Evolutionary conservation across 225 moss, liverwort and hornwort species (phyloP).

Genomic region (Straminergon stramineum): DNA sequence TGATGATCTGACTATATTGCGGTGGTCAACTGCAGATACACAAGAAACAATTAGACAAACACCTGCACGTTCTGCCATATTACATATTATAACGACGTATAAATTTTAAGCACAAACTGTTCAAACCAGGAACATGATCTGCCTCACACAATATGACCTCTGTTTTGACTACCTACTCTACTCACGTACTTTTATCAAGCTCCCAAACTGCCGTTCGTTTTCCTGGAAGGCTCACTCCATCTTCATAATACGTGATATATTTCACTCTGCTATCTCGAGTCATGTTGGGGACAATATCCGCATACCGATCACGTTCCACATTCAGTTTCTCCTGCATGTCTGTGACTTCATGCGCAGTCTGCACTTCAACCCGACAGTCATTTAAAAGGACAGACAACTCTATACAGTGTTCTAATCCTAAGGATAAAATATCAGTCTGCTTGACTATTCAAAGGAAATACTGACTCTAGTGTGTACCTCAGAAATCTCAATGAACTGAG

Average conservation of each 20-base stretch:
- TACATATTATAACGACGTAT: neutral
- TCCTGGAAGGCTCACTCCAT: slow-evolving; percentile 67
- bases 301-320: slow-evolving; percentile 49
- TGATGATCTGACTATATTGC: slow-evolving; percentile 83
- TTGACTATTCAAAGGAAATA: neutral
- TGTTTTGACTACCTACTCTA: neutral
- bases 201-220: slow-evolving; percentile 97
- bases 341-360: slow-evolving; percentile 79
- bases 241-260: slow-evolving; percentile 90
- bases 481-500: neutral
- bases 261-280: slow-evolving; percentile 65
- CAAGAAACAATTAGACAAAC: neutral
- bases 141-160: neutral
- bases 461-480: neutral
- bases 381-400: neutral
- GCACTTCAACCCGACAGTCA: slow-evolving; percentile 7
- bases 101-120: neutral
- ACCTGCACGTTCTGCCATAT: neutral
- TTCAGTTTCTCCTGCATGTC: slow-evolving; percentile 91
- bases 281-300: slow-evolving; percentile 67
- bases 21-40: slow-evolving; percentile 68
- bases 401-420: neutral
- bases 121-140: neutral
- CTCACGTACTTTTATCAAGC: slow-evolving; percentile 76
- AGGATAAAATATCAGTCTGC: neutral